Conservation (phyloP, 192 early-diverging fungal species). For the Coemansia sp. region DNA sequence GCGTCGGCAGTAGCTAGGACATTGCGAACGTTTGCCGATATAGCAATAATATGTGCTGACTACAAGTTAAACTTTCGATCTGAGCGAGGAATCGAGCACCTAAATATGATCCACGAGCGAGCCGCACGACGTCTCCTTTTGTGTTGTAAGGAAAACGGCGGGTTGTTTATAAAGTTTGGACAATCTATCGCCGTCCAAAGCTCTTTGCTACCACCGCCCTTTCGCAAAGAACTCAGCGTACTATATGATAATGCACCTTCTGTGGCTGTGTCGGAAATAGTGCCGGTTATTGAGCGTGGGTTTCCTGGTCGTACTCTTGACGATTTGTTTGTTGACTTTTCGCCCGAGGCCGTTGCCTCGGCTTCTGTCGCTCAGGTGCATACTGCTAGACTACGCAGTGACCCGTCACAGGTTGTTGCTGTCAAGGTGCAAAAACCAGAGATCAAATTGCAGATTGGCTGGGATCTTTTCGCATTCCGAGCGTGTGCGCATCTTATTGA, state of each 20-base stretch:
- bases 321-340: constrained; percentile 75
- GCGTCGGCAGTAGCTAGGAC: constrained; percentile 49
- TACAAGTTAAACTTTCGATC: constrained; percentile 86
- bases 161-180: constrained; percentile 91
- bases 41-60: constrained; percentile 53
- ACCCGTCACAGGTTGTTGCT: constrained; percentile 65
- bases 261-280: constrained; percentile 65
- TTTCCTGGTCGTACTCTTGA: constrained; percentile 61
- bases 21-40: constrained; percentile 39
- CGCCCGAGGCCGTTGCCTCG: constrained; percentile 70
- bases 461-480: constrained; percentile 76
- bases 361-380: constrained; percentile 98
- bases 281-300: constrained; percentile 68
- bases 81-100: constrained; percentile 54
- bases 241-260: constrained; percentile 86
- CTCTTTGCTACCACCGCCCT: constrained; percentile 65
- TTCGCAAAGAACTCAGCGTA: constrained; percentile 61
- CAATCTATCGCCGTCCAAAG: constrained; percentile 73
- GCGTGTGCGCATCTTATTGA: constrained; percentile 68
- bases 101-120: constrained; percentile 73
- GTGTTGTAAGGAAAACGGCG: constrained; percentile 81
- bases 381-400: constrained; percentile 60
- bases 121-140: constrained; percentile 73
- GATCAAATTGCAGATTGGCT: constrained; percentile 79
- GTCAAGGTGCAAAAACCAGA: constrained; percentile 96